Base-by-base conservation (phyloP, 352 stramenopile genomes). In the Phytophthora aleatoria region DNA sequence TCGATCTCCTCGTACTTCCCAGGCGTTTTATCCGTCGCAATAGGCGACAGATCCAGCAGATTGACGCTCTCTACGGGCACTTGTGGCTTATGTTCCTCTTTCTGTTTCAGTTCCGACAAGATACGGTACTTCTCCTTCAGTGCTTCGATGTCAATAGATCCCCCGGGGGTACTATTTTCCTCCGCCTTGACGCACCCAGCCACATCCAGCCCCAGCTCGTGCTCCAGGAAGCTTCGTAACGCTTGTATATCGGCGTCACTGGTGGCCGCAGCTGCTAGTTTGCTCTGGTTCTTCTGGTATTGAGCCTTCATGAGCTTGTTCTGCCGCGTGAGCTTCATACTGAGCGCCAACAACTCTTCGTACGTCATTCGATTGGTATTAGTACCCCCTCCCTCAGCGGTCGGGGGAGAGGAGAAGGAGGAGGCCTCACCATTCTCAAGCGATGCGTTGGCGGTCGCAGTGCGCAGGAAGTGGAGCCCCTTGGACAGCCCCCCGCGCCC, bases 221-320 rank as follows among this genome's bases (percentile, higher is more conserved):
- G 49, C 52, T 69, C 70, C 26, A 93, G 67, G 53, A 95, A 95
- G 15, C 59, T 55, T 15, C 61, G 61, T 15, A 95, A 67, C 26
- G 85, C 59, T 12, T 57, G 50, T 12, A 64, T 67, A 48, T 95
- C 82, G 8, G 80, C 72, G 20, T 92, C 80, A 15, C 58, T 76
- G 5, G 51, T 55, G 13, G 64, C 66, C 1, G 81, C 67, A 55
- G 74, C 62, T 11, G 53, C 50, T 38, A 90, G 71, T 2, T 81
- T 76, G 45, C 50, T 68, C 63, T 92, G 80, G 61, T 80, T 87
- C 66, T 91, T 91, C 63, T 92, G 85, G 56, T 92, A 89, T 68
- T 94, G 85, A 5, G 64, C 66, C 64, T 92, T 92, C 85, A 94
- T 91, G 41, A 94, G 68, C 61, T 94, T 94, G 73, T 96, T 96